Percentiles rank a stretch among this genome's conserved stretches.
These are phyloP conservation scores for Poa pratensis DNA, from an alignment of 176 grass and related monocot genomes.

Conservation along the genomic window DNA sequence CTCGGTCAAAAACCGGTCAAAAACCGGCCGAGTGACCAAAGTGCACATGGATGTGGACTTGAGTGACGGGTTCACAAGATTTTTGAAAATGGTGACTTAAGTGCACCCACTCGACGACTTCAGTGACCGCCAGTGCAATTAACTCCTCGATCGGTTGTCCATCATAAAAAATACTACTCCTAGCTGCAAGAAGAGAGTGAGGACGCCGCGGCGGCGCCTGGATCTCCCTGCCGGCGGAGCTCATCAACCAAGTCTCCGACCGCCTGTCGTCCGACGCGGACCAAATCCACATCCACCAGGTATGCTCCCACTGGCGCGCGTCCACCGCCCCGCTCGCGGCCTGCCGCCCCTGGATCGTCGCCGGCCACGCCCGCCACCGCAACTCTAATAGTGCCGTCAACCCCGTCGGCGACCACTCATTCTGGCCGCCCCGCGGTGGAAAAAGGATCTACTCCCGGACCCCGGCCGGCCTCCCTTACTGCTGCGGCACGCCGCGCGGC, in stretches of 20 bases:
- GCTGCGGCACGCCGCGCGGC: background rate
- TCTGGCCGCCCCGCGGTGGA: background rate
- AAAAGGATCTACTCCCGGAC: background rate
- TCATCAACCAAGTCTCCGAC: background rate
- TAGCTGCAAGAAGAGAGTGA: background rate
- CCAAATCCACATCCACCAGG: background rate
- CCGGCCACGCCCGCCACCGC: background rate
- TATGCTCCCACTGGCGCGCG: constrained; percentile 19
- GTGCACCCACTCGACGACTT: too few species aligned
- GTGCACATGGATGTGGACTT: too few species aligned
- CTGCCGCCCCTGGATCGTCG: background rate
- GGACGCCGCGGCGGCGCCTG: background rate
- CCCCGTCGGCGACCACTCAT: constrained; percentile 1
- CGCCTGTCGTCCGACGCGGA: background rate
- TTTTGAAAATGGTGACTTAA: too few species aligned
- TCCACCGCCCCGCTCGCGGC: background rate
- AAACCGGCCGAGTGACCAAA: too few species aligned
- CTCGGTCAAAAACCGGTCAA: too few species aligned
- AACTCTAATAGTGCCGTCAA: too few species aligned
- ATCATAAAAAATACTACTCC: too few species aligned
- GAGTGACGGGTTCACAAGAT: too few species aligned
- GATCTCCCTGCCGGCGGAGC: constrained; percentile 9
- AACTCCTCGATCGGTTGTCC: too few species aligned
- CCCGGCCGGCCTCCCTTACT: background rate
- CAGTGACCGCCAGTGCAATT: too few species aligned